A percentile compares a stretch with the other conserved stretches of the same genome.
Conservation (phyloP, 2,329 filamentous ascomycete species). For the Monilinia aucupariae region DNA sequence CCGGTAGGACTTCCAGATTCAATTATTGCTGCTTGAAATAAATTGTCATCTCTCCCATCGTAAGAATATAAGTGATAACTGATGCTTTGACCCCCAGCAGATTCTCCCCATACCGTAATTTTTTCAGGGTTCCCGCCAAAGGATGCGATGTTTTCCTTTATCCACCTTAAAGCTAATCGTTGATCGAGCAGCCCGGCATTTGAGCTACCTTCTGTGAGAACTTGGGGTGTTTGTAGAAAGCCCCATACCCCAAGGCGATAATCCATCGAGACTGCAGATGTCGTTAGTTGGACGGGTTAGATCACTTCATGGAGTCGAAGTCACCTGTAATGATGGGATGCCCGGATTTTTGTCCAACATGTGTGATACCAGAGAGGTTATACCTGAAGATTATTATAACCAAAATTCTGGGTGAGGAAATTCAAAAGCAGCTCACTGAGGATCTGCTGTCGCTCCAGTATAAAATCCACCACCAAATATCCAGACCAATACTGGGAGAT, state of each 20-base stretch:
- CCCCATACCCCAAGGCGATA: conserved; percentile 62
- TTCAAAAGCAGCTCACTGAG: conserved; percentile 35
- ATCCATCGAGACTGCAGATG: conserved; percentile 46
- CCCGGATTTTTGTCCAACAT: conserved; percentile 45
- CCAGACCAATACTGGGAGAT: conserved; percentile 46
- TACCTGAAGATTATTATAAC: conserved; percentile 37
- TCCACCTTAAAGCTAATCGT: conserved; percentile 51
- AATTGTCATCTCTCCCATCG: conserved; percentile 47
- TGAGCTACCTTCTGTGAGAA: conserved; percentile 49
- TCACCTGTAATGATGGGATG: conserved; percentile 47
- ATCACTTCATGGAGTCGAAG: not conserved
- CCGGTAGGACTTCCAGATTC: conserved; percentile 43
- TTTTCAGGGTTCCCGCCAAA: conserved; percentile 40
- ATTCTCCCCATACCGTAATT: conserved; percentile 41
- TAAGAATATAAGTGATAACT: conserved; percentile 51
- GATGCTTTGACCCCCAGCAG: conserved; percentile 49
- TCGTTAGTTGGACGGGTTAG: not conserved
- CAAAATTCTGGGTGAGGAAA: not conserved
- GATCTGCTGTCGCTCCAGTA: conserved; percentile 46
- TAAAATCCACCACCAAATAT: conserved; percentile 54
- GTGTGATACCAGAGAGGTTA: conserved; percentile 58
- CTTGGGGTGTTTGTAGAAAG: conserved; percentile 56
- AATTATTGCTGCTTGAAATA: conserved; percentile 51
- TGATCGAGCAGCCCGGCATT: conserved; percentile 62
- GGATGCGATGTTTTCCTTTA: conserved; percentile 49